phyloP scores from a whole-genome alignment of 441 rosid genomes.

The Pelargonium fulgidum region DNA sequence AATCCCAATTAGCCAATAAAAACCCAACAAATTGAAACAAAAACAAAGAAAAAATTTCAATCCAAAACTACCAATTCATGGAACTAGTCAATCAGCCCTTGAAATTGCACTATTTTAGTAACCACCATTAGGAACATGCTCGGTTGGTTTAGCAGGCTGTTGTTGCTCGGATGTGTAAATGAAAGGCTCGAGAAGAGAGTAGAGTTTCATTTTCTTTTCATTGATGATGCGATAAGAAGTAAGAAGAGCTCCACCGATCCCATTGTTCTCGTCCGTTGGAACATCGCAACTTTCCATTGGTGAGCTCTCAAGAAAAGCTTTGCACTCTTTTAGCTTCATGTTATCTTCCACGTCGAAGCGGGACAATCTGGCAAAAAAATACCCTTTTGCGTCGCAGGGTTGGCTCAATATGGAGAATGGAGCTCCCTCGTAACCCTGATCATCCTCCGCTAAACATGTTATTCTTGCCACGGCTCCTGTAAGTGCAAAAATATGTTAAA shows the following conservation, averaged over 20 bases:
- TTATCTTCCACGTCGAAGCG: conserved; percentile 23
- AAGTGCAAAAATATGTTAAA: too few species aligned
- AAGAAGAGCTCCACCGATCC: conserved; percentile 41
- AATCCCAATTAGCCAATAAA: too few species aligned
- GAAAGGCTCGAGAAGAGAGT: too few species aligned
- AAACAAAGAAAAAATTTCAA: too few species aligned
- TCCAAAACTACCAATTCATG: too few species aligned
- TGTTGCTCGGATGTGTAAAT: too few species aligned
- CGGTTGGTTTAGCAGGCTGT: too few species aligned
- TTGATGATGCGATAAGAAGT: conserved; percentile 26
- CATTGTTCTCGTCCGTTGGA: conserved; percentile 42
- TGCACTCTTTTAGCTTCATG: conserved; percentile 35
- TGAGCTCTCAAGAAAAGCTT: conserved; percentile 39
- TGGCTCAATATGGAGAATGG: conserved; percentile 32
- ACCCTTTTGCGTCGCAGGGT: conserved; percentile 41
- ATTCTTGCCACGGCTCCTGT: conserved; percentile 38
- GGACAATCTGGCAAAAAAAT: conserved; percentile 36
- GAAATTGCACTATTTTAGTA: too few species aligned
- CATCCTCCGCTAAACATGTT: conserved; percentile 35
- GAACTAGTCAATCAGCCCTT: too few species aligned
- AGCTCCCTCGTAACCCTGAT: conserved; percentile 36
- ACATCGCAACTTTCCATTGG: conserved; percentile 36
- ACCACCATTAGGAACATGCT: too few species aligned
- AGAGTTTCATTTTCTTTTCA: conserved; percentile 38
- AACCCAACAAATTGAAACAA: too few species aligned